These are phyloP conservation scores for Botryococcus braunii DNA, from an alignment of 163 green algal genomes.

Conservation along the genomic window DNA sequence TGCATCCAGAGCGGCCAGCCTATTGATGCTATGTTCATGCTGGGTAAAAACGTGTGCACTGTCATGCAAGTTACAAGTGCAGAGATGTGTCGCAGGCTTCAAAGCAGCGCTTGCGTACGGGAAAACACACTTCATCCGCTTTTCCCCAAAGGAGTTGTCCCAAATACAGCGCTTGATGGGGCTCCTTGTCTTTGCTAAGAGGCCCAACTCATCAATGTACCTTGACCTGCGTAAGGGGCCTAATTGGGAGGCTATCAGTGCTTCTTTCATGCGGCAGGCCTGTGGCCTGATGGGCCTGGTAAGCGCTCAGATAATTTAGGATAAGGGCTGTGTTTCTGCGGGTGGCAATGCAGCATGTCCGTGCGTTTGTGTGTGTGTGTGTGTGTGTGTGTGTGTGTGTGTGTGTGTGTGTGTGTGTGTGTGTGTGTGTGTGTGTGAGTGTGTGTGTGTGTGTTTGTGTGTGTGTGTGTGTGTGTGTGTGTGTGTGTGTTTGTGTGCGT, in stretches of 20 bases:
- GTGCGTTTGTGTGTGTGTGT: background rate
- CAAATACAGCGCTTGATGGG: slow-evolving; percentile 86
- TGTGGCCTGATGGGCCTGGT: slow-evolving; percentile 80
- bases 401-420: background rate
- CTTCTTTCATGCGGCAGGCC: slow-evolving; percentile 72
- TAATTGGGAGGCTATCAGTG: slow-evolving; percentile 56
- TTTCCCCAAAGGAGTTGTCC: slow-evolving; percentile 50
- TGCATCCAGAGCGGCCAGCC: too few relatives aligned
- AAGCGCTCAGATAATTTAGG: background rate
- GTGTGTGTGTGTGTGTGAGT: background rate
- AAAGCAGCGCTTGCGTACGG: slow-evolving; percentile 65
- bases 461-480: background rate
- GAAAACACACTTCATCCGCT: slow-evolving; percentile 57
- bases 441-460: background rate
- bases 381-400: background rate
- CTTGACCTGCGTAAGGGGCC: slow-evolving; percentile 39
- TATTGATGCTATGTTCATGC: too few relatives aligned
- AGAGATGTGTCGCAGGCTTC: slow-evolving; percentile 27
- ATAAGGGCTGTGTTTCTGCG: background rate
- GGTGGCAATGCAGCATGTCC: background rate
- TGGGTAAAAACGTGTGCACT: too few relatives aligned
- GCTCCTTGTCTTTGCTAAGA: slow-evolving; percentile 58
- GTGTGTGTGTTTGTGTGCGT: background rate
- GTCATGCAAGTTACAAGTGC: too few relatives aligned
- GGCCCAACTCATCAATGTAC: slow-evolving; percentile 30